Evolutionary conservation across 108 stramenopile genomes (phyloP).

Genomic region (Bacterosira constricta): DNA sequence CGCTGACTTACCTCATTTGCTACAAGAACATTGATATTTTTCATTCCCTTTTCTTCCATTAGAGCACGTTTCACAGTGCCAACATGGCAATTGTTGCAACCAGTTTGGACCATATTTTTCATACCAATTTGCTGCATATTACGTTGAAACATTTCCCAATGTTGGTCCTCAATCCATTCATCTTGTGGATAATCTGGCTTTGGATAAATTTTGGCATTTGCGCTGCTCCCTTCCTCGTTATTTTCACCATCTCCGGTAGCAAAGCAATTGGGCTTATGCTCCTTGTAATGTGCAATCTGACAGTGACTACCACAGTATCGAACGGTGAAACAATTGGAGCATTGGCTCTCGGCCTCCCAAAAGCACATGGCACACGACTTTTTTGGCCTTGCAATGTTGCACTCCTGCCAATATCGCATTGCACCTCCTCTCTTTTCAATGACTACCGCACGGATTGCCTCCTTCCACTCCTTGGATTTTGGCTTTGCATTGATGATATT

Average conservation of each 20-base stretch:
- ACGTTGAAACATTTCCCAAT: slow-evolving; percentile 6
- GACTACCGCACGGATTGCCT: too few relatives aligned
- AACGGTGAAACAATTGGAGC: slow-evolving; percentile 11
- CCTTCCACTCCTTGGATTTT: too few relatives aligned
- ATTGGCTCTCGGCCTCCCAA: slow-evolving; percentile 6
- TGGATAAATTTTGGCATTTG: neutral
- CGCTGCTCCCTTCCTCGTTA: too few relatives aligned
- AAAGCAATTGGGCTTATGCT: slow-evolving; percentile 17
- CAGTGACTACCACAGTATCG: slow-evolving; percentile 5
- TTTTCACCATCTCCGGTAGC: slow-evolving; percentile 1
- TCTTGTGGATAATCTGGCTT: slow-evolving; percentile 14
- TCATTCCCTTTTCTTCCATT: slow-evolving; percentile 15
- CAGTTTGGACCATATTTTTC: neutral
- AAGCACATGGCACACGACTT: slow-evolving; percentile 25
- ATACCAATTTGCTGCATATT: too few relatives aligned
- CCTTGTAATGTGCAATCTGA: slow-evolving; percentile 5
- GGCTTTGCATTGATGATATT: too few relatives aligned
- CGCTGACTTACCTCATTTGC: too few relatives aligned
- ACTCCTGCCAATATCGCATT: slow-evolving; percentile 1
- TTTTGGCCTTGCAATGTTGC: slow-evolving; percentile 11
- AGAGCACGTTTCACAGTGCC: slow-evolving; percentile 8
- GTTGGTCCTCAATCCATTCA: slow-evolving; percentile 3
- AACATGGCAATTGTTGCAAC: neutral
- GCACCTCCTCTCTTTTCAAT: too few relatives aligned
- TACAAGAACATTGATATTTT: slow-evolving; percentile 4